phyloP scores from a whole-genome alignment of 345 rosid species.

The Murraya paniculata region DNA sequence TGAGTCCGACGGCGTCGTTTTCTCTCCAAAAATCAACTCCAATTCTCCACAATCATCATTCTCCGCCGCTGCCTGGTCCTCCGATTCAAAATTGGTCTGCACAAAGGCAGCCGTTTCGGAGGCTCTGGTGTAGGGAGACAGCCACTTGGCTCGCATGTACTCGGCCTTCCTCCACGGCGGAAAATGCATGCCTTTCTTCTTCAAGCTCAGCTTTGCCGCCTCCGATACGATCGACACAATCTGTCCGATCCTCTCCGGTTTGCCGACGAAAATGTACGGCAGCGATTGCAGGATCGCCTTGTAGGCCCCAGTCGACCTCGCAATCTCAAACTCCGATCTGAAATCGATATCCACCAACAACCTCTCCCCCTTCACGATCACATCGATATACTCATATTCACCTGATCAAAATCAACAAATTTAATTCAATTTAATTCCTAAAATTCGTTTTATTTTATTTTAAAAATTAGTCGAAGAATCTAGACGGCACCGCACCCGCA shows the following conservation, averaged over 20 bases:
- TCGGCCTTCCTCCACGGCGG: conserved; percentile 96
- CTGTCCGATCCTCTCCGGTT: conserved; percentile 73
- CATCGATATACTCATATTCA: conserved; percentile 89
- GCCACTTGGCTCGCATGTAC: conserved; percentile 89
- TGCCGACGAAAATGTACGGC: conserved; percentile 86
- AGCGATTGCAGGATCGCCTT: conserved; percentile 68
- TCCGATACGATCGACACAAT: conserved; percentile 76
- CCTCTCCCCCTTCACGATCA: conserved; percentile 60
- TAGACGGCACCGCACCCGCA: conserved; percentile 46
- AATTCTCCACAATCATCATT: conserved; percentile 38
- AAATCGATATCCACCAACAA: conserved; percentile 80
- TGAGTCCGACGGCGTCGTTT: conserved; percentile 13
- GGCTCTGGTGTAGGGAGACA: conserved; percentile 55
- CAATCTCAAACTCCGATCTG: conserved; percentile 94
- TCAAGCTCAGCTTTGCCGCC: conserved; percentile 84
- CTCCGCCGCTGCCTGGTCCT: neutral
- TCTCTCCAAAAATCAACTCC: conserved; percentile 65
- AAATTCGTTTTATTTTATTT: neutral
- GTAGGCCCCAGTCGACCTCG: conserved; percentile 71
- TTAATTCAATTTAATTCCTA: neutral
- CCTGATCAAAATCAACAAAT: conserved; percentile 39
- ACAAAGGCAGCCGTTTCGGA: conserved; percentile 9
- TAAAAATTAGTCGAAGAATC: neutral
- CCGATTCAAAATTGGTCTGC: conserved; percentile 10
- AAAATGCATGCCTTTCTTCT: conserved; percentile 88